Percentiles rank a stretch among this genome's conserved stretches.
Conservation (phyloP, 106 monocot genomes). For the Dioscorea zingiberensis region DNA sequence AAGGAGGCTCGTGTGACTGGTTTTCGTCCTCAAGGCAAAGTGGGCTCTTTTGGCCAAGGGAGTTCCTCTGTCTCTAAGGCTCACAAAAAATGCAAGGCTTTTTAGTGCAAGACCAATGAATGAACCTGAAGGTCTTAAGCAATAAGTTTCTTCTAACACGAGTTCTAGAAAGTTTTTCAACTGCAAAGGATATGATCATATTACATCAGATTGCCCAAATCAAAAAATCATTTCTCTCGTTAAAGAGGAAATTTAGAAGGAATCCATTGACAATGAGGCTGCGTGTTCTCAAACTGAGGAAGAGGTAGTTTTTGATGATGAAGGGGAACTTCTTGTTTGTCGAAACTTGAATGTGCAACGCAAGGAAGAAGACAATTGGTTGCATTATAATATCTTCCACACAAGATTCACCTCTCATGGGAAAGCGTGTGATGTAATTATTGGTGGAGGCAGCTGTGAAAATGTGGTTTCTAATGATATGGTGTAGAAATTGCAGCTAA, state of each 20-base stretch:
- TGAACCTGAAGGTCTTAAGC: not conserved
- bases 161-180: not conserved
- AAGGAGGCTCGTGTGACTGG: not conserved
- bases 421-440: not conserved
- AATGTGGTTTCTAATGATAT: not conserved
- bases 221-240: not conserved
- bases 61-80: not conserved
- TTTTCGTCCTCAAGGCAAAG: not conserved
- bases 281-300: not conserved
- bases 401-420: not conserved
- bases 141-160: not conserved
- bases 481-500: not conserved
- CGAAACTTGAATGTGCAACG: not conserved
- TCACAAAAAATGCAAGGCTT: not conserved
- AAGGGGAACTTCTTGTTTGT: not conserved
- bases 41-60: not conserved
- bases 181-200: not conserved
- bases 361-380: not conserved
- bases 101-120: not conserved
- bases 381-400: constrained; percentile 1
- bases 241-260: not conserved
- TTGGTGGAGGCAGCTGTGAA: constrained; percentile 5
- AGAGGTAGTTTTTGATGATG: not conserved
- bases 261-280: not conserved
- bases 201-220: not conserved